These are phyloP conservation scores for Scheffersomyces stambukii DNA, from an alignment of 1,139 yeast species.

Conservation along the genomic window DNA sequence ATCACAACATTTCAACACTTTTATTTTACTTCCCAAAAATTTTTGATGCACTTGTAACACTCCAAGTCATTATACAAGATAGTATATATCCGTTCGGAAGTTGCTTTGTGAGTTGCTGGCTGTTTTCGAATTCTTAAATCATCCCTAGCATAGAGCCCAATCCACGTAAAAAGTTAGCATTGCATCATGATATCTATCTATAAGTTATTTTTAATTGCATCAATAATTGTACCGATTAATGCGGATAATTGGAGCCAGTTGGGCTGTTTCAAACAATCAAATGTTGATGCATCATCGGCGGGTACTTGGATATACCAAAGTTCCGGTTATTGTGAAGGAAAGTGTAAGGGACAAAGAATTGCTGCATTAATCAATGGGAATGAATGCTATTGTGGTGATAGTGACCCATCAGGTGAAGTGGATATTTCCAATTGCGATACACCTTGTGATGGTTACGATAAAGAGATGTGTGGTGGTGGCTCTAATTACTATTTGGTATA, in stretches of 20 bases:
- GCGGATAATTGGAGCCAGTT: constrained; percentile 15
- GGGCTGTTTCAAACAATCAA: constrained; percentile 33
- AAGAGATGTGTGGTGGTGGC: constrained; percentile 62
- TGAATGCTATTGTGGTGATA: constrained; percentile 59
- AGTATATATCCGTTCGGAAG: constrained; percentile 1
- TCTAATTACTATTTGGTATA: constrained; percentile 45
- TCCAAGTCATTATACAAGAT: too few relatives aligned
- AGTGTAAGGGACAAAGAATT: constrained; percentile 43
- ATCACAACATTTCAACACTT: too few relatives aligned
- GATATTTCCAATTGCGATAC: constrained; percentile 40
- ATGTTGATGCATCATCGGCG: constrained; percentile 19
- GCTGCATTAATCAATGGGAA: constrained; percentile 54
- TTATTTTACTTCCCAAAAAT: constrained; percentile 1
- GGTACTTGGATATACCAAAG: constrained; percentile 46
- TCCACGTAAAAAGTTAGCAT: background rate
- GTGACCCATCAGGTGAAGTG: constrained; percentile 33
- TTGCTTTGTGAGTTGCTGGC: background rate
- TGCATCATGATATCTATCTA: background rate
- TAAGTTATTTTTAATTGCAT: constrained; percentile 1
- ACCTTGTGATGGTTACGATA: constrained; percentile 54
- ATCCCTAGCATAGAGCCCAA: too few relatives aligned
- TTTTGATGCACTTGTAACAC: too few relatives aligned
- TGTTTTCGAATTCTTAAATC: background rate
- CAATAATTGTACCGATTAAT: constrained; percentile 6
- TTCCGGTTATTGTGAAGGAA: constrained; percentile 44